These are phyloP conservation scores for Kodamaea fukazawae DNA, from an alignment of 805 yeast species.

Conservation along the genomic window DNA sequence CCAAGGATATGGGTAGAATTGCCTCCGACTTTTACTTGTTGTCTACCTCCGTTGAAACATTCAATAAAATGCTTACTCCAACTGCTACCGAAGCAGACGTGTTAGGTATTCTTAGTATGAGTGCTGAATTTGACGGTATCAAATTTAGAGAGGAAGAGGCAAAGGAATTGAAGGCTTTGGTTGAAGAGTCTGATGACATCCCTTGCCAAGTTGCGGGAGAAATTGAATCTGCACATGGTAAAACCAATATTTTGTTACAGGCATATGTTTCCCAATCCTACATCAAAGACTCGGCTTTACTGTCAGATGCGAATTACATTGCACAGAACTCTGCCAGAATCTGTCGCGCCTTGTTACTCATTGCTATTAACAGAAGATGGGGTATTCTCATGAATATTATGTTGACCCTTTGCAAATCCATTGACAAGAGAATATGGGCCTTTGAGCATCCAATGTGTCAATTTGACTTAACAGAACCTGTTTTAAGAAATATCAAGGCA, in stretches of 20 bases:
- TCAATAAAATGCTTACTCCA: constrained; percentile 81
- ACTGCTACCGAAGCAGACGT: constrained; percentile 90
- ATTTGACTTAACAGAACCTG: constrained; percentile 71
- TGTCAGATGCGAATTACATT: constrained; percentile 86
- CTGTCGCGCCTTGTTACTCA: constrained; percentile 82
- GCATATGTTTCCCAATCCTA: constrained; percentile 76
- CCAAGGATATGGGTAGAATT: constrained; percentile 90
- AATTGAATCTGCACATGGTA: constrained; percentile 73
- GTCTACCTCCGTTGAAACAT: constrained; percentile 82
- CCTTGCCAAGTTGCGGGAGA: constrained; percentile 85
- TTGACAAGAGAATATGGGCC: constrained; percentile 84
- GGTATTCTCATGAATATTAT: constrained; percentile 73
- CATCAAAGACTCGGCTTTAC: constrained; percentile 74
- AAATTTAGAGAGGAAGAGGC: constrained; percentile 87
- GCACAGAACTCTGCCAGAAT: constrained; percentile 96
- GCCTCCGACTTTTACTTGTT: constrained; percentile 91
- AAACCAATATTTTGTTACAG: constrained; percentile 83
- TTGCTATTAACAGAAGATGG: constrained; percentile 90
- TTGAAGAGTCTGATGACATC: constrained; percentile 47
- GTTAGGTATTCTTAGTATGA: constrained; percentile 81
- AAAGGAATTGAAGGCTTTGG: constrained; percentile 61
- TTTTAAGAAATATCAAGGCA: constrained; percentile 57
- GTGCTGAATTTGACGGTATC: constrained; percentile 89
- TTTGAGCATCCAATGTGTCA: constrained; percentile 88
- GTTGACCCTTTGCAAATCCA: constrained; percentile 79